Conservation (phyloP, 768 basidiomycete species). For the Lactifluus subvellereus region DNA sequence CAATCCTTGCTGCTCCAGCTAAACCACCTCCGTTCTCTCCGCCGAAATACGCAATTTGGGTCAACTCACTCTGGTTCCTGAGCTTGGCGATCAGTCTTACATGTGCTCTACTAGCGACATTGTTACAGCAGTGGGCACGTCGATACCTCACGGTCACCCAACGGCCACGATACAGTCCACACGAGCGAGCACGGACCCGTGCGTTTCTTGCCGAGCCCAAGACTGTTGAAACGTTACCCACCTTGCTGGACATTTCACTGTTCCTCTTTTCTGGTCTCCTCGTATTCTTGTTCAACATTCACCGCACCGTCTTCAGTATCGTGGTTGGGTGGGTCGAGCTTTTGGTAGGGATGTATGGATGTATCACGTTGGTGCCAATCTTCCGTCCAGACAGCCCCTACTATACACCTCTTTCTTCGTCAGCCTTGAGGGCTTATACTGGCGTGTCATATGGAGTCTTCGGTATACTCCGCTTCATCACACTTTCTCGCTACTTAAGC, state of each 20-base stretch:
- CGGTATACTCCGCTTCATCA: background rate
- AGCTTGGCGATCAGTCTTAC: conserved; percentile 8
- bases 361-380: conserved; percentile 1
- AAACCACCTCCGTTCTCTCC: background rate
- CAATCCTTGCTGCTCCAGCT: background rate
- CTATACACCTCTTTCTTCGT: background rate
- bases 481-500: too few relatives aligned
- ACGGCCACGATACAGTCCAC: background rate
- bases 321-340: background rate
- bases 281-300: conserved; percentile 4
- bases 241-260: conserved; percentile 12
- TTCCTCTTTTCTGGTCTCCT: conserved; percentile 17
- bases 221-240: conserved; percentile 2
- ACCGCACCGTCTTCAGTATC: conserved; percentile 1
- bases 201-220: background rate
- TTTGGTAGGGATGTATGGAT: background rate
- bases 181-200: background rate
- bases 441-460: background rate
- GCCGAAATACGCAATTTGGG: conserved; percentile 1
- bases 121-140: conserved; percentile 10
- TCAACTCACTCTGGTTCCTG: conserved; percentile 10
- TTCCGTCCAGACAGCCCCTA: conserved; percentile 1
- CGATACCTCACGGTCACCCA: background rate
- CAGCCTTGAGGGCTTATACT: background rate
- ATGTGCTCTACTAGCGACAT: conserved; percentile 2